A percentile compares a stretch with the other conserved stretches of the same genome.
Conservation (phyloP, 225 moss, liverwort and hornwort species). For the Antitrichia curtipendula region DNA sequence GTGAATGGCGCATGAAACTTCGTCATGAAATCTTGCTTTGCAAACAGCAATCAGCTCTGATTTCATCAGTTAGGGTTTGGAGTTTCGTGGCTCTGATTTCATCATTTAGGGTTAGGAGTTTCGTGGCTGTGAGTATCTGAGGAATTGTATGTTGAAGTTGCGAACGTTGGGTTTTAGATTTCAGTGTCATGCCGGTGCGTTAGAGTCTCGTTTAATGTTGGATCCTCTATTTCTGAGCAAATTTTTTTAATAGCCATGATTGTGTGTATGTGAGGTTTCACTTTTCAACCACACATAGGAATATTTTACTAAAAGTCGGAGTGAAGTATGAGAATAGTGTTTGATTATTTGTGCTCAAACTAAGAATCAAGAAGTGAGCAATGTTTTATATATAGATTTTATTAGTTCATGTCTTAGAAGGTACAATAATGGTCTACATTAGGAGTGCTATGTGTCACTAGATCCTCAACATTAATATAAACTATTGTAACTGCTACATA, state of each 20-base stretch:
- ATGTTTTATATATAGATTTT: background rate
- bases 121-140: background rate
- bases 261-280: background rate
- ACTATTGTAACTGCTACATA: background rate
- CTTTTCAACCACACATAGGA: background rate
- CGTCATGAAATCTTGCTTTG: background rate
- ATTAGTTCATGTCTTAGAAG: background rate
- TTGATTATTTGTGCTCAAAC: background rate
- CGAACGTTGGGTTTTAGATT: background rate
- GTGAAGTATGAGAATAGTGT: background rate
- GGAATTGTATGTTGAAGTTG: background rate
- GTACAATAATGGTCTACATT: background rate
- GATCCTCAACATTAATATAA: background rate
- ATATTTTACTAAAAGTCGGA: background rate
- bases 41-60: background rate
- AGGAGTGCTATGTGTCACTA: accelerated
- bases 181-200: background rate
- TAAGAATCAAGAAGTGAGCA: background rate
- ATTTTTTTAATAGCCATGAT: background rate
- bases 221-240: background rate
- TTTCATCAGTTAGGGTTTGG: background rate
- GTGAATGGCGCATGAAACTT: background rate
- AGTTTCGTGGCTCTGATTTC: background rate
- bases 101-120: background rate
- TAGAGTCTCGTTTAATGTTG: background rate